Percentiles rank a stretch among this genome's conserved stretches.
Evolutionary conservation across 805 yeast genomes (phyloP).

Genomic region (Schizosaccharomyces osmophilus): DNA sequence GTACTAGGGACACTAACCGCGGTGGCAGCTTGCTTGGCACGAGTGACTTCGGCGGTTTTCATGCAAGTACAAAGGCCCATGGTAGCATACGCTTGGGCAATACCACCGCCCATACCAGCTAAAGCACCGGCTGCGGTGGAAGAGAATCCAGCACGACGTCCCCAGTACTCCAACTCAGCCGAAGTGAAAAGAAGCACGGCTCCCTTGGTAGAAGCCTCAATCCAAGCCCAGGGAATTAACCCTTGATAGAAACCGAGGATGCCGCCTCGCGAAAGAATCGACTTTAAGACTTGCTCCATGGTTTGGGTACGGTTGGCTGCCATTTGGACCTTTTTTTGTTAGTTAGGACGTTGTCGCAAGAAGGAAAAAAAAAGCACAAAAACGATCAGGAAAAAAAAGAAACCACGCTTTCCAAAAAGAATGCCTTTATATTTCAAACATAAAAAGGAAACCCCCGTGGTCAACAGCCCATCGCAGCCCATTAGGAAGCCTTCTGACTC

Average conservation of each 20-base stretch:
- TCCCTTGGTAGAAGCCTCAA: conserved; percentile 97
- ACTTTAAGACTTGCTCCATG: conserved; percentile 38
- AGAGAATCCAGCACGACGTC: conserved; percentile 31
- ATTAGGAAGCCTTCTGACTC: no score
- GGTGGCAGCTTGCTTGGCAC: conserved; percentile 45
- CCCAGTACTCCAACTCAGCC: conserved; percentile 69
- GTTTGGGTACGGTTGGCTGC: conserved; percentile 74
- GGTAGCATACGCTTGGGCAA: conserved; percentile 85
- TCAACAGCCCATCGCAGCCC: no score
- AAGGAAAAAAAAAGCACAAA: no score
- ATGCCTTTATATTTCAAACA: no score
- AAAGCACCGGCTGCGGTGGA: conserved; percentile 71
- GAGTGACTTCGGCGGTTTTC: conserved; percentile 95
- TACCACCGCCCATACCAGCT: conserved; percentile 91
- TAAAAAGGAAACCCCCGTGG: no score
- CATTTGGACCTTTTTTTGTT: conserved; percentile 38
- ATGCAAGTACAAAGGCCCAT: conserved; percentile 98
- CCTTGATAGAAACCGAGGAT: conserved; percentile 85
- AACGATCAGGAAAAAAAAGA: no score
- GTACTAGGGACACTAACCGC: conserved; percentile 56
- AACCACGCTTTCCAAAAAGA: no score
- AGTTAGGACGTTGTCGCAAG: no score
- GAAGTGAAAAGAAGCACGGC: conserved; percentile 83
- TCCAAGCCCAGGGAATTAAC: conserved; percentile 98
- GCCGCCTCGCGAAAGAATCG: conserved; percentile 89